A percentile compares a stretch with the other conserved stretches of the same genome.
phyloP scores from a whole-genome alignment of 176 grass and related monocot genomes.

The Olyra latifolia region DNA sequence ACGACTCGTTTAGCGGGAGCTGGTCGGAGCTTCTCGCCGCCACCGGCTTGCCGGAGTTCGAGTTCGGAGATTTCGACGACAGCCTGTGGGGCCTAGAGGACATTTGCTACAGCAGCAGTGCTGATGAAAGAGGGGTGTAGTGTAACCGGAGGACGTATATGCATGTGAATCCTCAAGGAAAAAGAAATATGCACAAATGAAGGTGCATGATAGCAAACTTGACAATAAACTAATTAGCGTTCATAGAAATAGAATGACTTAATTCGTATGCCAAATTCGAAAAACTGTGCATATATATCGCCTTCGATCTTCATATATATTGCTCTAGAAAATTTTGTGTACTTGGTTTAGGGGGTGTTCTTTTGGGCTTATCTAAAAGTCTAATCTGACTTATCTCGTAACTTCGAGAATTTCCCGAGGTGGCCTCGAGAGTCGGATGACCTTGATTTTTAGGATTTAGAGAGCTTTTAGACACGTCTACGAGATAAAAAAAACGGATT shows the following conservation, averaged over 20 bases:
- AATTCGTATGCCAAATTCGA: not conserved
- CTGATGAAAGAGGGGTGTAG: not conserved
- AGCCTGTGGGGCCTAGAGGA: constrained; percentile 72
- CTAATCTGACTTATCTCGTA: too few species aligned
- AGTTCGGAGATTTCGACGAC: constrained; percentile 47
- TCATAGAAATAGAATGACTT: not conserved
- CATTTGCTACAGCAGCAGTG: constrained; percentile 42
- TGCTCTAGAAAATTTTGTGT: not conserved
- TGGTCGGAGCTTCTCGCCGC: constrained; percentile 60
- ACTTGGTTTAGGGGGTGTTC: not conserved
- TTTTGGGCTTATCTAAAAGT: too few species aligned
- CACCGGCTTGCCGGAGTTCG: constrained; percentile 52
- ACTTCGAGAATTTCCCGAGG: too few species aligned
- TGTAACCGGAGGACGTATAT: not conserved
- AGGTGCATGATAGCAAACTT: not conserved
- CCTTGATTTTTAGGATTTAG: too few species aligned
- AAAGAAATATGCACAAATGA: not conserved
- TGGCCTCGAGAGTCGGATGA: too few species aligned
- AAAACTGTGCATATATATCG: constrained; percentile 13
- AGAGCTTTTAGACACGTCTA: too few species aligned
- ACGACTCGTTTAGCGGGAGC: constrained; percentile 27
- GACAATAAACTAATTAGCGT: not conserved
- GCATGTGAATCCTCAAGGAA: not conserved
- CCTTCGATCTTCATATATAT: not conserved
- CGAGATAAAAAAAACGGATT: too few species aligned